A percentile compares a stretch with the other conserved stretches of the same genome.
These are phyloP conservation scores for Colletotrichum coccodes DNA, from an alignment of 2,329 filamentous ascomycete species.

Conservation along the genomic window DNA sequence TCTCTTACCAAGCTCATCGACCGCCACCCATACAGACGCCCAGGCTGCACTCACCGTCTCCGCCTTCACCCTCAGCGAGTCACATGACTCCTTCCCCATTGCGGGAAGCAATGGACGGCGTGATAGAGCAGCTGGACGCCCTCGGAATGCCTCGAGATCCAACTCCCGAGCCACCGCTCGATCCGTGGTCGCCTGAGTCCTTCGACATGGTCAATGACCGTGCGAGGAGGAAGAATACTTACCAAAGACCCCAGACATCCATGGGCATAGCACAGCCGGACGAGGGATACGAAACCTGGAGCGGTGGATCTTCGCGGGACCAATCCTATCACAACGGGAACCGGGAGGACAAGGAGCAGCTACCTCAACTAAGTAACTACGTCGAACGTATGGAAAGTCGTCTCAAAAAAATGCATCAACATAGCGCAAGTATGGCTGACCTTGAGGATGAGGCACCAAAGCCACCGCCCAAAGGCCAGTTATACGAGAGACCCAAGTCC, in stretches of 20 bases:
- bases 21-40: conserved; percentile 61
- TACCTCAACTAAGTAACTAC: conserved; percentile 84
- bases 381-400: conserved; percentile 92
- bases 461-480: conserved; percentile 68
- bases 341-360: conserved; percentile 61
- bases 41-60: conserved; percentile 69
- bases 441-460: conserved; percentile 65
- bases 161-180: conserved; percentile 66
- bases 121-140: conserved; percentile 93
- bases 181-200: conserved; percentile 92
- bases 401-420: conserved; percentile 76
- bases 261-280: conserved; percentile 74
- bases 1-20: conserved; percentile 46
- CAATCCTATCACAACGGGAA: conserved; percentile 52
- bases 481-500: conserved; percentile 67
- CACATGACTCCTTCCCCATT: conserved; percentile 90
- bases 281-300: conserved; percentile 69
- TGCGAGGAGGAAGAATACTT: conserved; percentile 45
- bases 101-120: conserved; percentile 95
- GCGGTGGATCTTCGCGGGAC: conserved; percentile 63
- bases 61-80: conserved; percentile 73
- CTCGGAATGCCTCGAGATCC: conserved; percentile 73
- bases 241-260: conserved; percentile 74
- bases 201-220: conserved; percentile 69
- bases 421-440: conserved; percentile 60